Base-by-base conservation (phyloP, 257 asterid species). In the Salvia miltiorrhiza region DNA sequence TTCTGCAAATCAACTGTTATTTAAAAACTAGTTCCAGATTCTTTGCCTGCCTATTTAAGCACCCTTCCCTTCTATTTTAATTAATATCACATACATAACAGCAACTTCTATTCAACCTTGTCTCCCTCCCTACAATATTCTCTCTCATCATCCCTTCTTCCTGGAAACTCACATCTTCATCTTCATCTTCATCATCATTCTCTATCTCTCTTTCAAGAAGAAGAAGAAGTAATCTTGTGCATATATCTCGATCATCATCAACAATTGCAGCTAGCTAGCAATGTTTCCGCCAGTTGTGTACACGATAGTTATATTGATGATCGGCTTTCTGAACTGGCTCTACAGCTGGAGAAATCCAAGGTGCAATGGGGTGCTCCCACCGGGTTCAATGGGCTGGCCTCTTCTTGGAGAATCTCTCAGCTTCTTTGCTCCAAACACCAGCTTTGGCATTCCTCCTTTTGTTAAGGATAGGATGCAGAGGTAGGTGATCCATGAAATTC, bases 361-460 rank as follows among this genome's bases (percentile, higher is more conserved):
- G 72, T 87, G 96, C 82, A 83, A 76, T 44, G 96, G 96, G 13
- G 49, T 76, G n/a, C 85, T 88, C 50, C 97, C 96, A 39, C 96
- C 96, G 2, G 96, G 97, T 49, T 90, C 97, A 11, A 88, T 91
- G 96, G 97, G 94, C 0, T 85, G 89, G 84, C 97, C 97, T 0
- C 76, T 90, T 41, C 76, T 90, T 9, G 97, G 96, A 4, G 97
- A 90, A 57, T 81, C 88, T 47, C 69, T 88, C 59, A 77, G 70
- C 23, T 90, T 84, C 81, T 88, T 90, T 69, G 79, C 90, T 24
- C 87, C 89, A 5, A 73, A 63, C 72, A 69, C 78, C 3, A 19
- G 81, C 12, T 71, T 78, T 26, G 95, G 83, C 63, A 69, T 90
- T 21, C 87, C 92, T 49, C 96, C 97, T 43, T 88, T 90, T 33